Base-by-base conservation (phyloP, 352 stramenopile species). In the Pythium scleroteichum region DNA sequence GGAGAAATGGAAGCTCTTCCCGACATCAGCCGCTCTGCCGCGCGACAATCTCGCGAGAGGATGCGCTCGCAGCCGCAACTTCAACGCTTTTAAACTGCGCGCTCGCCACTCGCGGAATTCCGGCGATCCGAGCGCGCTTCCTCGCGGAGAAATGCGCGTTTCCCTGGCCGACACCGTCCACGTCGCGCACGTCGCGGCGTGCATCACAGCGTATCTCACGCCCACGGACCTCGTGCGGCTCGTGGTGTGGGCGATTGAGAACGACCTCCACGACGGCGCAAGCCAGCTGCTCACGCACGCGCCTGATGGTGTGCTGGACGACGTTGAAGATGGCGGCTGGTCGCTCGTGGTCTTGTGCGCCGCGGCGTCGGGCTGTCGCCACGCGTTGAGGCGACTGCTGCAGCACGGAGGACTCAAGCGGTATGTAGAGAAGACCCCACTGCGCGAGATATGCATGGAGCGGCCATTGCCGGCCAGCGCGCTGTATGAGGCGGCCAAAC, bases 401-500 rank as follows among this genome's bases (percentile, higher is more conserved):
- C 22, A 27, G 4, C 23, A 20, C 4, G 33, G 17, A 51, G 26
- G 22, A 3, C 20, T 48, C 3, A 13, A 32, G 19, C n/a, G 26
- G 19, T 39, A 53, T 14, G 27, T 33, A 5, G 20, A 24, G 2
- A 3, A 22, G 49, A 24, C 38, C 4, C 24, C 49, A 22, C 33
- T 23, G 29, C 29, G 29, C 10, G 29, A 35, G 29, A 10, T 35
- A 10, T 10, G 10, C 10, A 10, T 10, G 29, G 29, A 35, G 29
- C 5, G 29, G 29, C 5, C 29, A 10, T 26, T 59, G 16, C 58
- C 58, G 4, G 39, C 48, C 2, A 41, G 39, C 17, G 48, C 47
- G 27, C 22, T 65, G 19, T 59, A 65, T 40, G 40, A 55, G 7
- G 66, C 66, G 3, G 66, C 66, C 8, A 41, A 38, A 12, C 40